Percentiles rank a stretch among this genome's conserved stretches.
Evolutionary conservation across 2,329 filamentous ascomycete species (phyloP).

Genomic region (Scytalidium lignicola): DNA sequence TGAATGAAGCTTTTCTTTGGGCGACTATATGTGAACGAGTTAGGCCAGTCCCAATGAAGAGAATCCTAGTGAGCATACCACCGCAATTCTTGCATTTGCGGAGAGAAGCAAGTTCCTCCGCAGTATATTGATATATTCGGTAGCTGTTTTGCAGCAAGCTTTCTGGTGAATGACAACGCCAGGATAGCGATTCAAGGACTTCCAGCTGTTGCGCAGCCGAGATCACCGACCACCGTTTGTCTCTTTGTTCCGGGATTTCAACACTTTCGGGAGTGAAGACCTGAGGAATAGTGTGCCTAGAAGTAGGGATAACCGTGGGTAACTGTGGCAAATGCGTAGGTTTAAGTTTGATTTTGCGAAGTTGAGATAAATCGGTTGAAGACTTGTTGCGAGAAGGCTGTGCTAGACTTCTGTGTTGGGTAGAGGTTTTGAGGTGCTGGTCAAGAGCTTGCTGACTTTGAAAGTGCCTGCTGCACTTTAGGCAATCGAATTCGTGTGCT

Average conservation of each 20-base stretch:
- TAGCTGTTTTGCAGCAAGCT: conserved; percentile 9
- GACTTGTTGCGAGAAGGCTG: background rate
- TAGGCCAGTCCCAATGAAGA: too few species aligned
- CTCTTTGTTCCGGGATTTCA: background rate
- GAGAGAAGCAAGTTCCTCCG: conserved; percentile 5
- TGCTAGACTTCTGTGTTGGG: conserved; percentile 5
- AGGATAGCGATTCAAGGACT: conserved; percentile 7
- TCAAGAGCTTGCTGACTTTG: conserved; percentile 5
- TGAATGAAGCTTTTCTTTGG: background rate
- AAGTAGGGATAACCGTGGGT: conserved; percentile 1
- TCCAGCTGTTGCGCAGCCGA: conserved; percentile 2
- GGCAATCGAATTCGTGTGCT: too few species aligned
- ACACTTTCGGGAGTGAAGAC: background rate
- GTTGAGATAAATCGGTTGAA: conserved; percentile 1
- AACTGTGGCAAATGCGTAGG: background rate
- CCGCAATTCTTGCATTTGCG: conserved; percentile 13
- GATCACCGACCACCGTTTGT: conserved; percentile 8
- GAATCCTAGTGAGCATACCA: conserved; percentile 4
- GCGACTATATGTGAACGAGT: too few species aligned
- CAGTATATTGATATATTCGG: conserved; percentile 6
- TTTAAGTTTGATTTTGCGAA: background rate
- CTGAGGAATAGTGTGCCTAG: background rate
- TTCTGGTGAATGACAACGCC: conserved; percentile 8
- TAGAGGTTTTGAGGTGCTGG: conserved; percentile 7
- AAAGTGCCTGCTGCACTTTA: conserved; percentile 5